Evolutionary conservation across 768 basidiomycete genomes (phyloP).

Genomic region (Ramaria sp.): DNA sequence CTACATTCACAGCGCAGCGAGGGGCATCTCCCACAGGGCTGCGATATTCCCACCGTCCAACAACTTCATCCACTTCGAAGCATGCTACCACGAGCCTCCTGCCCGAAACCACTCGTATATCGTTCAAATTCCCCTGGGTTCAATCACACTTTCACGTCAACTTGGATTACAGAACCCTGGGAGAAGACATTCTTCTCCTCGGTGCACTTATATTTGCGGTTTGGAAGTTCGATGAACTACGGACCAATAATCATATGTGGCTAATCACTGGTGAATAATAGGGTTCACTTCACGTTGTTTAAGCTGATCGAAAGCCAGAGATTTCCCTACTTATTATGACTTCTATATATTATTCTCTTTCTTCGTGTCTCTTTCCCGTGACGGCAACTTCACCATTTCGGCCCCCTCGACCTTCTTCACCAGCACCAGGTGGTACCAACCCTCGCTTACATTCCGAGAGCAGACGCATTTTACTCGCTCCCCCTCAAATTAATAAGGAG

Average conservation of each 20-base stretch:
- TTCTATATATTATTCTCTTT: constrained; percentile 51
- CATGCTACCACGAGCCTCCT: constrained; percentile 24
- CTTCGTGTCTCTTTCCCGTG: constrained; percentile 34
- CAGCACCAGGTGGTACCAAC: neutral
- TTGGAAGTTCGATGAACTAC: constrained; percentile 31
- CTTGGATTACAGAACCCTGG: constrained; percentile 52
- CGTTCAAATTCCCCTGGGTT: constrained; percentile 33
- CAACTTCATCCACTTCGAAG: neutral
- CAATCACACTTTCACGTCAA: constrained; percentile 34
- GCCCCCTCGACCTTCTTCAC: constrained; percentile 21
- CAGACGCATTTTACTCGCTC: constrained; percentile 25
- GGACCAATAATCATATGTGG: constrained; percentile 24
- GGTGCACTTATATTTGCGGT: constrained; percentile 49
- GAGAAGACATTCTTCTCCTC: constrained; percentile 58
- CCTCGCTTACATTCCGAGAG: constrained; percentile 31
- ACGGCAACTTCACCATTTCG: constrained; percentile 12
- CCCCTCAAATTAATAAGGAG: constrained; percentile 26
- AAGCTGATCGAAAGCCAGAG: constrained; percentile 29
- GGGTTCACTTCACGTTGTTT: neutral
- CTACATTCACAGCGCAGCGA: constrained; percentile 2
- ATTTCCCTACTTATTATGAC: constrained; percentile 42
- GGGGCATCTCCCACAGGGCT: neutral
- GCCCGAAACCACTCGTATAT: constrained; percentile 37
- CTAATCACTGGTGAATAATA: constrained; percentile 40
- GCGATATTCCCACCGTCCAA: neutral